These are phyloP conservation scores for Malania oleifera DNA, from an alignment of 164 flowering plant species.

Conservation along the genomic window DNA sequence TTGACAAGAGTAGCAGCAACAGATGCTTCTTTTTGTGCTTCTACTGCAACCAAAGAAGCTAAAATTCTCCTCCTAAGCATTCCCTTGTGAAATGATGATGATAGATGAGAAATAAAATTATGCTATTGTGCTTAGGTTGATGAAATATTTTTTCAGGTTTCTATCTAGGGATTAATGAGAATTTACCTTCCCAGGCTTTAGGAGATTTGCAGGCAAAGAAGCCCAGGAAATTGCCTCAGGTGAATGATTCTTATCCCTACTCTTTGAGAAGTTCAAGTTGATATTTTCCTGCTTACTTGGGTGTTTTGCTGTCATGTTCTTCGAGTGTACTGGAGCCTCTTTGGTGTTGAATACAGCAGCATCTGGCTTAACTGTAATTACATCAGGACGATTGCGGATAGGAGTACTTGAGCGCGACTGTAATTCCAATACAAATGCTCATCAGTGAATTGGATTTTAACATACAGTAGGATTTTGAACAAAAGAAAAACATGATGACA, in stretches of 20 bases:
- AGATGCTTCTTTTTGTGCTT: constrained; percentile 85
- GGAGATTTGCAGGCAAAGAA: constrained; percentile 57
- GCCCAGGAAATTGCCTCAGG: constrained; percentile 49
- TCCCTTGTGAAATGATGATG: constrained; percentile 36
- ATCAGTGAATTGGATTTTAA: constrained; percentile 1
- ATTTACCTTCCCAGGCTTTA: constrained; percentile 70
- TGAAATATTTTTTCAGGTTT: neutral
- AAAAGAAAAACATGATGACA: neutral
- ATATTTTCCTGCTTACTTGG: constrained; percentile 39
- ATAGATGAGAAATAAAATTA: neutral
- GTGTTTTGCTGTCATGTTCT: constrained; percentile 19
- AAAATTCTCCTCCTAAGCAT: constrained; percentile 63
- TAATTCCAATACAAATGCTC: constrained; percentile 15
- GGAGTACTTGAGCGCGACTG: constrained; percentile 43
- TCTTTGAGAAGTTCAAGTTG: constrained; percentile 22
- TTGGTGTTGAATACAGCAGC: constrained; percentile 20
- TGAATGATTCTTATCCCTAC: constrained; percentile 26
- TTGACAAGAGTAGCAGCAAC: constrained; percentile 59
- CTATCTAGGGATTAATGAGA: neutral
- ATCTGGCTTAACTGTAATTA: constrained; percentile 27
- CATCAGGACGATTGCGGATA: constrained; percentile 21
- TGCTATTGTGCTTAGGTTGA: neutral
- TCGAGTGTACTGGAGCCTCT: constrained; percentile 23
- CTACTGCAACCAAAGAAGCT: constrained; percentile 72
- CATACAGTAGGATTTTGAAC: neutral